Base-by-base conservation (phyloP, 805 yeast species). In the Yamadazyma tumulicola region DNA sequence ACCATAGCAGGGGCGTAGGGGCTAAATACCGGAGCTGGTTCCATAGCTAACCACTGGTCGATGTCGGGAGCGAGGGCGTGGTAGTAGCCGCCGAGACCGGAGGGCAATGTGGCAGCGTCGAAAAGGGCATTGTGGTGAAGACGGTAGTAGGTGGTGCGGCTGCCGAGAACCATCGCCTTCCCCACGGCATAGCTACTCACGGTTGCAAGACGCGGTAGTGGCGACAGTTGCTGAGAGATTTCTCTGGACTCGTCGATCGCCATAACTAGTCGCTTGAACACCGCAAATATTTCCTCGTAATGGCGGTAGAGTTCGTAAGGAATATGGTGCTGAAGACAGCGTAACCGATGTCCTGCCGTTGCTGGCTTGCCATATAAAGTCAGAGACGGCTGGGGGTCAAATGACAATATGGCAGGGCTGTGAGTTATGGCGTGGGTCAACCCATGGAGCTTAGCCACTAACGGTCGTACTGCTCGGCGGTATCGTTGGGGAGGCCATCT, bases 381-480 rank as follows among this genome's bases (percentile, higher is more conserved):
- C 27, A 6, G 14, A n/a, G n/a, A n/a, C n/a, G n/a, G n/a, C n/a
- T n/a, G n/a, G n/a, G n/a, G n/a, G n/a, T n/a, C n/a, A n/a, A n/a
- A n/a, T n/a, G n/a, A n/a, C n/a, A 21, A 21, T 13, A 40, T 21
- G 8, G 13, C 11, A 4, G 69, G 66, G 32, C 52, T 48, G 38
- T 61, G 58, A 6, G 39, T 31, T 26, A 44, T 45, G 13, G 50
- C 32, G 29, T 59, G 61, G 17, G 59, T 57, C 25, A 66, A 51
- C 4, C 50, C 41, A 39, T 63, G 69, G 26, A 64, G 50, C 38
- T 61, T 62, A 19, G 67, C 46, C 4, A 61, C 39, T 13, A 66
- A 47, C 15, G 72, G 72, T 11, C 72, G 52, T 6, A 56, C 51
- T 2, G 58, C 41, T 26, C 69, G 46, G 41, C 59, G 61, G 46